Evolutionary conservation across 441 rosid genomes (phyloP).

Genomic region (Syzygium malaccense): DNA sequence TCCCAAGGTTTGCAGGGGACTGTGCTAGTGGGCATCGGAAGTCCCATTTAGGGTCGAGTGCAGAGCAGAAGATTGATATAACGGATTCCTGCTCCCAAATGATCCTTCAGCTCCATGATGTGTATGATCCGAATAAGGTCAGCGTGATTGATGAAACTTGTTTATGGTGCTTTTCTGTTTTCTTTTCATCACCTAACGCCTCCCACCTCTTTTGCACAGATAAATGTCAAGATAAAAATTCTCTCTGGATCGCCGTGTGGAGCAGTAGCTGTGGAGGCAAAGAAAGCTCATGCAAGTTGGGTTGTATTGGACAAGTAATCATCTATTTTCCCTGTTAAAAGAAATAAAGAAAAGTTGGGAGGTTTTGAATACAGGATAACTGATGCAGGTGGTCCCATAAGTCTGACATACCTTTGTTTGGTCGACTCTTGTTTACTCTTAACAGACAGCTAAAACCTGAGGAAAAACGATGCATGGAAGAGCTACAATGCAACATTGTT

Average conservation of each 20-base stretch:
- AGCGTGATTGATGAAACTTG: not conserved
- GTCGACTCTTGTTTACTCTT: constrained; percentile 11
- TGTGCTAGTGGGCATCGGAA: constrained; percentile 66
- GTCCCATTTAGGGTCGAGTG: constrained; percentile 46
- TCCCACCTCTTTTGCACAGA: constrained; percentile 30
- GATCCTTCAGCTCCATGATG: constrained; percentile 96
- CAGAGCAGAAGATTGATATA: constrained; percentile 67
- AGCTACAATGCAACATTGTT: constrained; percentile 93
- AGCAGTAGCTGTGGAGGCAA: constrained; percentile 87
- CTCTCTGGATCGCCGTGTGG: constrained; percentile 86
- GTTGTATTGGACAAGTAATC: constrained; percentile 94
- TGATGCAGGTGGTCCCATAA: not conserved
- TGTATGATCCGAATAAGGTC: constrained; percentile 94
- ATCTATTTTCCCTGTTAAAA: not conserved
- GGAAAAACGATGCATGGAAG: constrained; percentile 81
- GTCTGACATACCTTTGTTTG: not conserved
- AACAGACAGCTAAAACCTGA: constrained; percentile 78
- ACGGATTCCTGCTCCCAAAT: constrained; percentile 88
- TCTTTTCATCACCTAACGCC: not conserved
- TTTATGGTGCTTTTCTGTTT: not conserved
- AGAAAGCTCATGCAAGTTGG: constrained; percentile 78
- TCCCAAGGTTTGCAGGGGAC: constrained; percentile 84
- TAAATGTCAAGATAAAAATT: constrained; percentile 85
- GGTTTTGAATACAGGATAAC: not conserved
- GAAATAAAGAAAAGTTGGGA: not conserved